A percentile compares a stretch with the other conserved stretches of the same genome.
Conservation (phyloP, 225 moss, liverwort and hornwort species). For the Bryoerythrophyllum caledonicum region DNA sequence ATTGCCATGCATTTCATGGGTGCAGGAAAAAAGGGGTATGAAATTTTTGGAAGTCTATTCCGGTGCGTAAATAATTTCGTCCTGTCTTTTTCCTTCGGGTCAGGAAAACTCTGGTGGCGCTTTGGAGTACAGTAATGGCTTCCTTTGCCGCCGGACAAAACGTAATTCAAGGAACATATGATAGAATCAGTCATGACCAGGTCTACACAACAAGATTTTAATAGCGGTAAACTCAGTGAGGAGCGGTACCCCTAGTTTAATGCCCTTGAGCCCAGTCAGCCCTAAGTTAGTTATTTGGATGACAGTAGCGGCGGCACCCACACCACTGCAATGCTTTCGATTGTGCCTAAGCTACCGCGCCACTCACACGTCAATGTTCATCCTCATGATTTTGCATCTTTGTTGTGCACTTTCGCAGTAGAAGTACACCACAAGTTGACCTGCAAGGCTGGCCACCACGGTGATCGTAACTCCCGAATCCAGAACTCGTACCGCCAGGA, state of each 20-base stretch:
- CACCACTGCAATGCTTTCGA: too few species aligned
- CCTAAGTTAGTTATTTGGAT: conserved; percentile 1
- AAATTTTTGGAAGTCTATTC: too few species aligned
- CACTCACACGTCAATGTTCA: background rate
- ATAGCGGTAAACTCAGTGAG: background rate
- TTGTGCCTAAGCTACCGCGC: background rate
- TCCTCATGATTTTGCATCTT: background rate
- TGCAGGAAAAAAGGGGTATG: too few species aligned
- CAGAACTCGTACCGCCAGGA: background rate
- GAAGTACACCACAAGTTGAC: background rate
- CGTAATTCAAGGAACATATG: background rate
- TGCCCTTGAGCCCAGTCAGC: conserved; percentile 7
- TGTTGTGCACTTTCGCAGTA: background rate
- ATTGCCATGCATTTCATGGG: too few species aligned
- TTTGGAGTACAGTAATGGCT: background rate
- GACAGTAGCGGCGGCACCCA: background rate
- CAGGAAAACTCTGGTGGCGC: too few species aligned
- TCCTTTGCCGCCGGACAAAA: too few species aligned
- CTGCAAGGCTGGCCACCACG: background rate
- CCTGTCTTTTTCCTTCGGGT: too few species aligned
- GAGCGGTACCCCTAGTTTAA: too few species aligned
- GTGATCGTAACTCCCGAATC: background rate
- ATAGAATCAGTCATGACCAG: conserved; percentile 12
- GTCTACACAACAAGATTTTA: background rate
- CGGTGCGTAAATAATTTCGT: too few species aligned